These are phyloP conservation scores for Hondaea fermentalgiana DNA, from an alignment of 108 stramenopile species.

Conservation along the genomic window DNA sequence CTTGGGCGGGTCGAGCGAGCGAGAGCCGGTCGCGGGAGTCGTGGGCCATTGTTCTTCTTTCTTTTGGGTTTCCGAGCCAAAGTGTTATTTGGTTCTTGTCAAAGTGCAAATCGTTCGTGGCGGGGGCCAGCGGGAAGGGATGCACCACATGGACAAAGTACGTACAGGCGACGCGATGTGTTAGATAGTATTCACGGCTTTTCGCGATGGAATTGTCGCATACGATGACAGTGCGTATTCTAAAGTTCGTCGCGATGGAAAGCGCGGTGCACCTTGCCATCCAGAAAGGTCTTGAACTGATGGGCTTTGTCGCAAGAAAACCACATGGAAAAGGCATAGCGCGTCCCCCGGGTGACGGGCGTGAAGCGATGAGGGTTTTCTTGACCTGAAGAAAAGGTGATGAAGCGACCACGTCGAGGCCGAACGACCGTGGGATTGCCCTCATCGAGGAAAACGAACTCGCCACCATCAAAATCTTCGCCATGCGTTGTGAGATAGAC, in stretches of 20 bases:
- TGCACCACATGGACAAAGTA: no score
- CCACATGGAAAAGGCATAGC: slow-evolving; percentile 38
- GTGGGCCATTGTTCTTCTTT: no score
- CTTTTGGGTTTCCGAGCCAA: no score
- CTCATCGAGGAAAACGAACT: slow-evolving; percentile 24
- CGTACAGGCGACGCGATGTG: no score
- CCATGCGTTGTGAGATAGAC: slow-evolving; percentile 32
- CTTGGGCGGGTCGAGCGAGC: no score
- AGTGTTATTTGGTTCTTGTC: no score
- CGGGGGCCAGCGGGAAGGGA: no score
- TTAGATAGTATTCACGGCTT: no score
- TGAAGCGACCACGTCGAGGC: slow-evolving; percentile 23
- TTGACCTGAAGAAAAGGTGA: slow-evolving; percentile 25
- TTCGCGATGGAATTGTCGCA: no score
- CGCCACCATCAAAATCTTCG: slow-evolving; percentile 35
- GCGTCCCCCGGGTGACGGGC: slow-evolving; percentile 16
- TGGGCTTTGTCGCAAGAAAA: slow-evolving; percentile 35
- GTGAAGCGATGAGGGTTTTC: slow-evolving; percentile 37
- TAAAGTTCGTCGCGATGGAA: neutral
- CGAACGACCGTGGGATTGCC: neutral
- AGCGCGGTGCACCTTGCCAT: slow-evolving; percentile 30
- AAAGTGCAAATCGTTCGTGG: no score
- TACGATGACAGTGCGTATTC: no score
- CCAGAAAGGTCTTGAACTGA: slow-evolving; percentile 28
- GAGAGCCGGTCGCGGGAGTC: no score